phyloP scores from a whole-genome alignment of 176 grass and related monocot species.

The Oryza meridionalis region DNA sequence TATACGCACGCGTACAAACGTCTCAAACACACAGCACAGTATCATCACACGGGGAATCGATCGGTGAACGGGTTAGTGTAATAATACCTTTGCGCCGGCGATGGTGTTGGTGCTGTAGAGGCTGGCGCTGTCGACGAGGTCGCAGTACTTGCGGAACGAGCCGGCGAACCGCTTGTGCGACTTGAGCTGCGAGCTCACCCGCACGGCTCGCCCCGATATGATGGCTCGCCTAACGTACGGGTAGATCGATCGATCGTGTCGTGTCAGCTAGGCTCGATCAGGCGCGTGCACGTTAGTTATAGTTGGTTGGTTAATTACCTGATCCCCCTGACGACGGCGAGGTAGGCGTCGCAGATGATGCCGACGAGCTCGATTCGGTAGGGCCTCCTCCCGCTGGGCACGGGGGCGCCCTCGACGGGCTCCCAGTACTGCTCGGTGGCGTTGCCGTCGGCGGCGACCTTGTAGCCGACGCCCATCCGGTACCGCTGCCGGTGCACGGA shows the following conservation, averaged over 20 bases:
- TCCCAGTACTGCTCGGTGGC: constrained; percentile 94
- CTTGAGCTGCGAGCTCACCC: constrained; percentile 86
- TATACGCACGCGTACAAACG: background rate
- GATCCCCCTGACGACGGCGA: constrained; percentile 88
- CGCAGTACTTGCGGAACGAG: constrained; percentile 72
- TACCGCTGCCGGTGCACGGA: constrained; percentile 80
- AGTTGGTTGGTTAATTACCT: constrained; percentile 29
- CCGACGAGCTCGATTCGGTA: constrained; percentile 92
- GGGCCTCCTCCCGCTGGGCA: constrained; percentile 47
- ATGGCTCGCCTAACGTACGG: constrained; percentile 70
- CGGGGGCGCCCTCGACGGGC: constrained; percentile 16
- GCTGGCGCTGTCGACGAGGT: constrained; percentile 81
- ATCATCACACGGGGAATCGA: background rate
- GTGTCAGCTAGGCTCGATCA: background rate
- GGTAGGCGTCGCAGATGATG: constrained; percentile 86
- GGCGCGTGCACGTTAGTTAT: background rate
- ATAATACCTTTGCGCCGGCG: constrained; percentile 63
- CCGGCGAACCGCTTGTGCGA: constrained; percentile 90
- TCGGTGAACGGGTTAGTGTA: background rate
- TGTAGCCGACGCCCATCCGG: constrained; percentile 93
- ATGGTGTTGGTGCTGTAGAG: constrained; percentile 87
- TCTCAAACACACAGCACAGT: background rate
- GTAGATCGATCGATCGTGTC: background rate
- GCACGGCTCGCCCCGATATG: constrained; percentile 77
- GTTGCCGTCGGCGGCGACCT: constrained; percentile 62